Evolutionary conservation across 2,329 filamentous ascomycete species (phyloP), one percentile per base, ranked within the genome.

Genomic region (Leptoxyphium fumago): DNA sequence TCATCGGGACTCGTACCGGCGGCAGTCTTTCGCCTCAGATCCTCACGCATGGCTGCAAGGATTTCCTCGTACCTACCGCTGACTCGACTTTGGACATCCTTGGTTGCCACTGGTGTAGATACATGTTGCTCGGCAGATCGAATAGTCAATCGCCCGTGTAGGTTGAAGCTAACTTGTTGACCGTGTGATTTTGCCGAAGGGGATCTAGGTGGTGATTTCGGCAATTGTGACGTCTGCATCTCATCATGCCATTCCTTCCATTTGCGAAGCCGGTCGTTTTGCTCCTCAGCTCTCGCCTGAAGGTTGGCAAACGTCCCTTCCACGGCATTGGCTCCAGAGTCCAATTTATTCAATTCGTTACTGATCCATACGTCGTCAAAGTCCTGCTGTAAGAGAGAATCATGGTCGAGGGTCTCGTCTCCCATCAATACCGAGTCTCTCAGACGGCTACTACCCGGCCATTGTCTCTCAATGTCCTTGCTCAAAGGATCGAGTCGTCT

Each of bases 401-500:
- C 81, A 29, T 68, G 73, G 21, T 67, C 67, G 2, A 69, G 63
- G 7, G 66, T 67, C 15, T 69, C 67, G 39, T 84, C 80, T 2
- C 84, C 84, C 42, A 80, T 70, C 0, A 91, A 59, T 15, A 94
- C 64, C 2, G 76, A 70, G 40, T 84, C 74, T 53, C 84, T 72
- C 80, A 86, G 89, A 45, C 76, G 73, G 46, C 80, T 75, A 54
- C 80, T 77, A 2, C 85, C 87, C 11, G 83, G 70, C 87, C 87
- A 94, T 51, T 86, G 84, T 48, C 79, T 78, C 32, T 74, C 70
- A 26, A 87, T 65, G 2, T 73, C 70, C 36, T 73, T 74, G 52
- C 79, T 72, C 45, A 85, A 47, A 17, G 46, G 38, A 34, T 51
- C 44, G 11, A 36, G 32, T 13, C 15, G 78, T 30, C 73, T 71